These are phyloP conservation scores for Rhodamnia rubescens DNA, from an alignment of 345 rosid genomes.

Conservation along the genomic window DNA sequence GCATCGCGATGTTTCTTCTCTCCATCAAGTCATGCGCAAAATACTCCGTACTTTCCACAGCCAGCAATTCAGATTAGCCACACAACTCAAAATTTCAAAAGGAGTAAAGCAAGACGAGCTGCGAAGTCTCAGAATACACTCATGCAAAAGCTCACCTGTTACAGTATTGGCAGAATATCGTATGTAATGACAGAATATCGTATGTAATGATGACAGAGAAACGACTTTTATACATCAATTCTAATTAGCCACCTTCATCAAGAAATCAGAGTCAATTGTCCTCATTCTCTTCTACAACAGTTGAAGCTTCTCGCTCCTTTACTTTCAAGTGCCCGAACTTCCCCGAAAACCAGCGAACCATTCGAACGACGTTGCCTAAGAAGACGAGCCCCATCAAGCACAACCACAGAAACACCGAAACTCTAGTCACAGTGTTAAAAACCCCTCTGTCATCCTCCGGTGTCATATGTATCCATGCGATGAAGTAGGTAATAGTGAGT, in stretches of 20 bases:
- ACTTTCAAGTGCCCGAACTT: neutral
- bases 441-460: neutral
- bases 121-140: neutral
- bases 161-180: neutral
- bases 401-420: neutral
- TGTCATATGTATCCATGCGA: neutral
- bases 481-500: constrained; percentile 2
- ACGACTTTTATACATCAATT: neutral
- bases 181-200: neutral
- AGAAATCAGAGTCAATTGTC: neutral
- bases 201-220: neutral
- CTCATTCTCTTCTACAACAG: neutral
- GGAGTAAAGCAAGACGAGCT: neutral
- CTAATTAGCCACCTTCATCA: neutral
- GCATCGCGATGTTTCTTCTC: neutral
- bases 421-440: neutral
- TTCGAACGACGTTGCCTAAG: neutral
- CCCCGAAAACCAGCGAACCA: neutral
- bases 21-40: neutral
- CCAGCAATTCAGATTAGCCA: neutral
- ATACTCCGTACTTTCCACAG: neutral
- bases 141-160: neutral
- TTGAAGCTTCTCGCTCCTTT: neutral
- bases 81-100: neutral
- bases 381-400: neutral